Base-by-base conservation (phyloP, 495 filamentous ascomycete species). In the Sphaerosporella brunnea region DNA sequence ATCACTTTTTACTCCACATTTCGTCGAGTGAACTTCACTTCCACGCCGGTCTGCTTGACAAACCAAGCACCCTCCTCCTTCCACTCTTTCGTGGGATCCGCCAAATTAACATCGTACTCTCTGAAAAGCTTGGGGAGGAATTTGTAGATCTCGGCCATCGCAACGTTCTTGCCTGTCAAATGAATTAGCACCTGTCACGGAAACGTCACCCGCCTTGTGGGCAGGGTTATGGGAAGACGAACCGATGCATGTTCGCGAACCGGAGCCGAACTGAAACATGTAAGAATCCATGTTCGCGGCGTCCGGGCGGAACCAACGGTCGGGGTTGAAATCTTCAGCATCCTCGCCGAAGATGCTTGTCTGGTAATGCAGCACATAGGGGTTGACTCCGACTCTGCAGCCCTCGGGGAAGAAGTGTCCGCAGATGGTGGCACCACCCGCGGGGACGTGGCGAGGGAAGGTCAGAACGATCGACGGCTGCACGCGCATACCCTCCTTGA, bases 131-230 rank as follows among this genome's bases (percentile, higher is more conserved):
- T 80, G 32, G 82, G 80, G 45, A 85, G 74, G 49, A 87, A 56
- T 66, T 86, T 85, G 53, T 84, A 83, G 42, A 85, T 78, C 70
- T 87, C 82, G 58, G 85, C 51, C 64, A 80, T 59, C 43, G 74
- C 75, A 47, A 86, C 76, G 52, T 86, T 85, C 65, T 72, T 71
- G 2, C 79, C 79, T 40, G 7, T 2, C 20, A 9, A 20, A 19
- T 15, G 10, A 20, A 16, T 40, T 16, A 19, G 10, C 15, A 16
- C n/a, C 2, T n/a, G 3, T 40, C 18, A 15, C 20, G 10, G 20
- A 40, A 3, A 19, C 18, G 20, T n/a, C 10, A 16, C 20, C 7
- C 10, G 20, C n/a, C n/a, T n/a, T n/a, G n/a, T n/a, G n/a, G n/a
- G n/a, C n/a, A n/a, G n/a, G n/a, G n/a, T n/a, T n/a, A n/a, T 2